Percentiles rank a stretch among this genome's conserved stretches.
Conservation (phyloP, 1,139 yeast species). For the Sugiyamaella xylanicola region DNA sequence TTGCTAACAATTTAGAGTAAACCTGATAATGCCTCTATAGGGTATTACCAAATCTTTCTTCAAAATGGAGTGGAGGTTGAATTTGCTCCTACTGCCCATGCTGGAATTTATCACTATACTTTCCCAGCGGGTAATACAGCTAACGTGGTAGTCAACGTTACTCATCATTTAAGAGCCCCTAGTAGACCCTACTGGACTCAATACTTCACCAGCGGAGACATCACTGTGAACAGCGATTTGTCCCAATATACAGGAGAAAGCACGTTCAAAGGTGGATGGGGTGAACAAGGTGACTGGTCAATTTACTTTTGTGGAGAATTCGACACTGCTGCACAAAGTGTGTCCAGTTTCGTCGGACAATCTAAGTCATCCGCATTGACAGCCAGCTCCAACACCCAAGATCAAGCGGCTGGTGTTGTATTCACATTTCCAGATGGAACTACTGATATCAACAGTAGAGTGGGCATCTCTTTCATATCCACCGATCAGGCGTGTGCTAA, state of each 20-base stretch:
- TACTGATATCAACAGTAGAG: conserved; percentile 35
- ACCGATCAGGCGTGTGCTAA: conserved; percentile 43
- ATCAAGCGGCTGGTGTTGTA: conserved; percentile 16
- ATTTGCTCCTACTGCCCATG: conserved; percentile 21
- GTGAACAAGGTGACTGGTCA: conserved; percentile 21
- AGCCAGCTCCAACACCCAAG: conserved; percentile 11
- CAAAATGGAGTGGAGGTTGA: conserved; percentile 20
- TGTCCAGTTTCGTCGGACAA: conserved; percentile 15
- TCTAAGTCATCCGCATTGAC: background rate
- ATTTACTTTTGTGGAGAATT: conserved; percentile 22
- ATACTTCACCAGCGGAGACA: conserved; percentile 14
- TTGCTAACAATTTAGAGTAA: conserved; percentile 15
- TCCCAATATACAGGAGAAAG: conserved; percentile 17
- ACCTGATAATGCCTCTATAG: conserved; percentile 19
- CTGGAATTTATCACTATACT: conserved; percentile 20
- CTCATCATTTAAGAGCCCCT: conserved; percentile 21
- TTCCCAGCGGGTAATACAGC: conserved; percentile 16
- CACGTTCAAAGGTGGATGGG: conserved; percentile 22
- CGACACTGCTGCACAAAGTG: conserved; percentile 9
- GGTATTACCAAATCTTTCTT: conserved; percentile 17
- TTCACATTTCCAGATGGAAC: conserved; percentile 21
- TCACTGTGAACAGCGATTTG: conserved; percentile 8
- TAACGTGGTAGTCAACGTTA: conserved; percentile 19
- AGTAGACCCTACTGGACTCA: conserved; percentile 24
- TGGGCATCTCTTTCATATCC: conserved; percentile 46